Evolutionary conservation across 768 basidiomycete species (phyloP).

Genomic region (Cystobasidium ongulense): DNA sequence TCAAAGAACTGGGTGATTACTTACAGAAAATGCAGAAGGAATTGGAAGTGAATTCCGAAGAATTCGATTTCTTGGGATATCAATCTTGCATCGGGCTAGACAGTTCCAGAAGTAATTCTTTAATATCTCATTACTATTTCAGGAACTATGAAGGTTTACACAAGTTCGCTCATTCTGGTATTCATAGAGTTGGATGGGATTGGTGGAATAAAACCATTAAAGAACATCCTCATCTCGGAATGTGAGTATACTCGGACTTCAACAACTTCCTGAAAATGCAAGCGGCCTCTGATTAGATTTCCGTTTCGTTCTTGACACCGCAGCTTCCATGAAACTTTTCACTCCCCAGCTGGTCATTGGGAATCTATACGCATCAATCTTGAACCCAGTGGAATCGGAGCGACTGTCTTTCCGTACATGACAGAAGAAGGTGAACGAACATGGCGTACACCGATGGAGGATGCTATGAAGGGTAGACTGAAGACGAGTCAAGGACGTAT

Average conservation of each 20-base stretch:
- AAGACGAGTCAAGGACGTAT: background rate
- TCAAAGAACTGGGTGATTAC: background rate
- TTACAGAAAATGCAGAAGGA: background rate
- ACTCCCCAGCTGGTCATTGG: background rate
- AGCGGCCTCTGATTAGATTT: background rate
- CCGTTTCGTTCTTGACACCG: background rate
- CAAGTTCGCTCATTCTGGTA: slow-evolving; percentile 1
- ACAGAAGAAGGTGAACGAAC: slow-evolving; percentile 1
- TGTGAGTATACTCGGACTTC: background rate
- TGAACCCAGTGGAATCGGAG: background rate
- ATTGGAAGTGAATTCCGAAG: background rate
- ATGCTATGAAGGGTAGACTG: background rate
- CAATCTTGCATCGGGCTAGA: background rate
- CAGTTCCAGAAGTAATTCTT: background rate
- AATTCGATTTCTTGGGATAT: background rate
- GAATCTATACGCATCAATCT: background rate
- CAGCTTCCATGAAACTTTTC: slow-evolving; percentile 6
- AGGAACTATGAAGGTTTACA: background rate
- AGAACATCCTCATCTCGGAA: background rate
- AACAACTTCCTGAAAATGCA: too few species aligned
- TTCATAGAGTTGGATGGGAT: slow-evolving; percentile 3
- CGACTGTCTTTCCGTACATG: background rate
- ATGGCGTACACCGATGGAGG: background rate
- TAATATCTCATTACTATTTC: background rate
- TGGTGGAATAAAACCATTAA: background rate